Evolutionary conservation across 352 stramenopile species (phyloP).

Genomic region (Phytophthora rubi): DNA sequence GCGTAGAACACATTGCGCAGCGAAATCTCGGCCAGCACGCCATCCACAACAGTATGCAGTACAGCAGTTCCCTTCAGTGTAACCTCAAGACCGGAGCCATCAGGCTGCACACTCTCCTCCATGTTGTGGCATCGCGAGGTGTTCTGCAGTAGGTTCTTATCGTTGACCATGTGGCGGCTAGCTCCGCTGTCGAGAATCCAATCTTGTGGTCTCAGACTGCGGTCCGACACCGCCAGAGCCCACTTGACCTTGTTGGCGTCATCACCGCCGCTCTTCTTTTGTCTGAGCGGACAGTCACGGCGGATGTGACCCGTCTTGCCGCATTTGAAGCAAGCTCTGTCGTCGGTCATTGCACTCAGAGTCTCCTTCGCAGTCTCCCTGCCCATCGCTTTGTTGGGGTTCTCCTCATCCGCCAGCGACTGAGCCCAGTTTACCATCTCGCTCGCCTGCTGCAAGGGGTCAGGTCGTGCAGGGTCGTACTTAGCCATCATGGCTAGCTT

Average conservation of each 20-base stretch:
- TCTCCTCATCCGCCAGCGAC: constrained; percentile 3
- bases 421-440: constrained; percentile 6
- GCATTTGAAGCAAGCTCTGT: constrained; percentile 1
- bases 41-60: neutral
- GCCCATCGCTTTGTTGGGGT: neutral
- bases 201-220: neutral
- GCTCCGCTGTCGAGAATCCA: constrained; percentile 16
- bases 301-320: neutral
- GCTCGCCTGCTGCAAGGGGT: constrained; percentile 8
- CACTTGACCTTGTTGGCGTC: neutral
- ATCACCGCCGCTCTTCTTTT: neutral
- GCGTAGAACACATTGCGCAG: constrained; percentile 17
- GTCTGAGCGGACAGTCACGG: neutral
- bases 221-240: neutral
- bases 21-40: neutral
- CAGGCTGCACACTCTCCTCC: constrained; percentile 2
- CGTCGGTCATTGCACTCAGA: neutral
- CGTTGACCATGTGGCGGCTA: constrained; percentile 11
- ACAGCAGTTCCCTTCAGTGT: constrained; percentile 1
- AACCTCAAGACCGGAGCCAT: constrained; percentile 1
- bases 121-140: too few species aligned
- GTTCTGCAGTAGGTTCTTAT: neutral
- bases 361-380: neutral
- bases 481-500: constrained; percentile 16
- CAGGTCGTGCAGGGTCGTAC: neutral